Evolutionary conservation across 1,284 basidiomycete genomes (phyloP).

Genomic region (Peniophora sp.): DNA sequence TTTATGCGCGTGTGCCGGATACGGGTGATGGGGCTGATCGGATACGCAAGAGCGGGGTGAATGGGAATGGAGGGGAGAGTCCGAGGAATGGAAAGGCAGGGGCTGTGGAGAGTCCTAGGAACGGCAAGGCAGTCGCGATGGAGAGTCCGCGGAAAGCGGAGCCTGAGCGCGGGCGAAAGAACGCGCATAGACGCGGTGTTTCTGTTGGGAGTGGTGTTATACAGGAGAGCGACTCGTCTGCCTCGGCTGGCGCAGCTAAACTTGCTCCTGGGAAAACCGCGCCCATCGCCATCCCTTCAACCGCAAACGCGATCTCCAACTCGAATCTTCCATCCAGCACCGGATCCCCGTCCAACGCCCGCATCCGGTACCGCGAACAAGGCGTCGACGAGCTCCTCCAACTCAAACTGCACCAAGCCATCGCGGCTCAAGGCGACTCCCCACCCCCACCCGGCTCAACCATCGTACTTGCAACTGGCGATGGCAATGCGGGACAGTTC

Average conservation of each 20-base stretch:
- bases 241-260: neutral
- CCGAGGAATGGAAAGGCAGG: neutral
- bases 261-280: neutral
- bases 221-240: neutral
- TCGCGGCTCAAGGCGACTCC: slow-evolving; percentile 54
- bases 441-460: slow-evolving; percentile 57
- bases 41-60: no score
- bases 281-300: neutral
- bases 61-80: slow-evolving; percentile 15
- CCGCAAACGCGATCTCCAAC: slow-evolving; percentile 11
- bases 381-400: slow-evolving; percentile 85
- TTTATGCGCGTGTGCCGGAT: slow-evolving; percentile 75
- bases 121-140: no score
- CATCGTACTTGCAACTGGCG: slow-evolving; percentile 83
- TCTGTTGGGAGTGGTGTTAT: neutral
- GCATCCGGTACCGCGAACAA: slow-evolving; percentile 65
- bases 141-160: neutral
- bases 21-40: slow-evolving; percentile 53
- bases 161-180: neutral
- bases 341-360: slow-evolving; percentile 12
- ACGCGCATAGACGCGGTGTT: neutral
- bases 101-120: slow-evolving; percentile 4
- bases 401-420: slow-evolving; percentile 77
- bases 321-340: slow-evolving; percentile 14
- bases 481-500: slow-evolving; percentile 83